These are phyloP conservation scores for Cutaneotrichosporon dermatis DNA, from an alignment of 1,284 basidiomycete species.

Conservation along the genomic window DNA sequence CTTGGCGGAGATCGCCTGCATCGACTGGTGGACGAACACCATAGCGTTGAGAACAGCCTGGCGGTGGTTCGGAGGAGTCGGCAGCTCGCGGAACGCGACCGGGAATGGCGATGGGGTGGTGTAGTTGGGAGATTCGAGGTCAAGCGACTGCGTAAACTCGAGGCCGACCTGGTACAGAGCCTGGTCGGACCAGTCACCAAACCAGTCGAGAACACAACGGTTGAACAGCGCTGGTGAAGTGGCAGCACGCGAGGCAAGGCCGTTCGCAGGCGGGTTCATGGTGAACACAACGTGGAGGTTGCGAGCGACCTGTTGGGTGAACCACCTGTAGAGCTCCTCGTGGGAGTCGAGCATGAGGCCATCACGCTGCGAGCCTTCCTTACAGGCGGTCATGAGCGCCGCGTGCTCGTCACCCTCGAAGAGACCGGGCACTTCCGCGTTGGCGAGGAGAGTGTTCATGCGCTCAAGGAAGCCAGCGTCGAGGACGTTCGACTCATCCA, in stretches of 20 bases:
- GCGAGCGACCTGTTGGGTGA: constrained; percentile 91
- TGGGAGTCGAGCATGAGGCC: constrained; percentile 97
- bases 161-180: constrained; percentile 94
- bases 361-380: constrained; percentile 95
- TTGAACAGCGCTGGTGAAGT: constrained; percentile 98
- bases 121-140: constrained; percentile 80
- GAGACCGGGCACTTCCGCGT: constrained; percentile 98
- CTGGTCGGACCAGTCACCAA: constrained; percentile 96
- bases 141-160: constrained; percentile 88
- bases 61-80: constrained; percentile 66
- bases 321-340: constrained; percentile 95
- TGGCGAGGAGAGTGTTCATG: constrained; percentile 98
- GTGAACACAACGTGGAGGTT: constrained; percentile 98
- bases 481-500: constrained; percentile 99
- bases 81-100: constrained; percentile 74
- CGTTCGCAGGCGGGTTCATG: constrained; percentile 98
- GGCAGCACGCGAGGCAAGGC: constrained; percentile 88
- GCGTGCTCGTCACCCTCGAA: constrained; percentile 98
- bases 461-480: constrained; percentile 98
- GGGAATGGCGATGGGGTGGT: constrained; percentile 75
- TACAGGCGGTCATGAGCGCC: constrained; percentile 95
- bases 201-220: constrained; percentile 96
- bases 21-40: constrained; percentile 85
- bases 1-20: constrained; percentile 83
- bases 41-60: constrained; percentile 88